Conservation (phyloP, 345 rosid species). For the Moricandia arvensis region DNA sequence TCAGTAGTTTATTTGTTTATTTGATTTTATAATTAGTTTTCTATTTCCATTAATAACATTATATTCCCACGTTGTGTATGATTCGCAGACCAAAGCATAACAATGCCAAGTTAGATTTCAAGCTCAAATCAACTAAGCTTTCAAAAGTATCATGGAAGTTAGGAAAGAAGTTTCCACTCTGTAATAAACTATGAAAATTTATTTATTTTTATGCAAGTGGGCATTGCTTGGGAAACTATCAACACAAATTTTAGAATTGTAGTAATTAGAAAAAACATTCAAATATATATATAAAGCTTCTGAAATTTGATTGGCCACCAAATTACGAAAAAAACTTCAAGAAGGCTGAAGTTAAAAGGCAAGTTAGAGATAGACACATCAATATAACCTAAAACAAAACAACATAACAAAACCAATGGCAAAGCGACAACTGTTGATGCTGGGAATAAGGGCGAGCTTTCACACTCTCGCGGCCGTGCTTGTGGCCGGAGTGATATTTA, state of each 20-base stretch:
- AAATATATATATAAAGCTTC: constrained; percentile 23
- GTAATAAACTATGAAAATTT: neutral
- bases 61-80: neutral
- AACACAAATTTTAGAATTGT: constrained; percentile 8
- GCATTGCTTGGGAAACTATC: constrained; percentile 34
- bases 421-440: constrained; percentile 45
- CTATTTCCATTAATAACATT: neutral
- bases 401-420: constrained; percentile 40
- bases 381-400: constrained; percentile 30
- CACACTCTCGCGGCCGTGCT: constrained; percentile 65
- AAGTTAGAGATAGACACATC: constrained; percentile 35
- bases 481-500: constrained; percentile 46
- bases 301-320: constrained; percentile 34
- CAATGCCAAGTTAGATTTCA: neutral
- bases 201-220: constrained; percentile 18
- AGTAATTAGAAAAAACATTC: constrained; percentile 7
- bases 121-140: neutral
- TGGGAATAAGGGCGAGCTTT: constrained; percentile 56
- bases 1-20: neutral
- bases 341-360: constrained; percentile 34
- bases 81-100: neutral
- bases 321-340: constrained; percentile 21
- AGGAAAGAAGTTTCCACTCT: neutral
- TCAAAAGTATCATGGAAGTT: neutral
- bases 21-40: neutral